Evolutionary conservation across 345 rosid genomes (phyloP), one percentile per base, ranked within the genome.

Genomic region (Sonneratia caseolaris): DNA sequence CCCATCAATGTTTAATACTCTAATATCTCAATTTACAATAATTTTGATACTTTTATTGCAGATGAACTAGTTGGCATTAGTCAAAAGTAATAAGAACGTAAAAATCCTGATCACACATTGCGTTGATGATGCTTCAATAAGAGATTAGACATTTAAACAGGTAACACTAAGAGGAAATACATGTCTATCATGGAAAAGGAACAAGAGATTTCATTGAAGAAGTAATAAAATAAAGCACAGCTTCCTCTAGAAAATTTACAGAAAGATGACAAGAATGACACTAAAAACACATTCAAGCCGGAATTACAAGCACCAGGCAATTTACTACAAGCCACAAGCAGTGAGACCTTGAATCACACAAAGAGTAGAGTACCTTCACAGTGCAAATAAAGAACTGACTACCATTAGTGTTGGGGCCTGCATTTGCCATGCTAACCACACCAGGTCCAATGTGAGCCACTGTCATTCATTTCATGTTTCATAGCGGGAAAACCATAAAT

Each of bases 311-410:
- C 16, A 22, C 32, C 3, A n/a, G 36, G 36, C 56, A 43, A 42
- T 22, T 45, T 15, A 45, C 8, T 21, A 37, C 18, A 68, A 45
- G 21, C 36, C 16, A 22, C 64, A 38, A 45, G 59, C 43, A 51
- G 38, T 64, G 16, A 70, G 6, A 0, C n/a, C 37, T 24, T 13
- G 19, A 22, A 53, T 21, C 19, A 64, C 21, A 40, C 42, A 40
- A 61, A 48, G 16, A 53, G 35, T 27, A 47, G 70, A 71, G 62
- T 89, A 96, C 99, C 97, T 86, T 88, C 70, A 92, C 96, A 38
- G 98, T 96, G 86, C 99, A 92, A 76, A 96, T 91, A 74, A 96
- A 96, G 80, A 96, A 92, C 72, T 96, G 98, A 78, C 99, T 96
- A 43, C 99, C 98, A 62, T 96, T 96, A 71, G 99, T 96, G 81